phyloP scores from a whole-genome alignment of 202 grass and related monocot species.

The Setaria viridis region DNA sequence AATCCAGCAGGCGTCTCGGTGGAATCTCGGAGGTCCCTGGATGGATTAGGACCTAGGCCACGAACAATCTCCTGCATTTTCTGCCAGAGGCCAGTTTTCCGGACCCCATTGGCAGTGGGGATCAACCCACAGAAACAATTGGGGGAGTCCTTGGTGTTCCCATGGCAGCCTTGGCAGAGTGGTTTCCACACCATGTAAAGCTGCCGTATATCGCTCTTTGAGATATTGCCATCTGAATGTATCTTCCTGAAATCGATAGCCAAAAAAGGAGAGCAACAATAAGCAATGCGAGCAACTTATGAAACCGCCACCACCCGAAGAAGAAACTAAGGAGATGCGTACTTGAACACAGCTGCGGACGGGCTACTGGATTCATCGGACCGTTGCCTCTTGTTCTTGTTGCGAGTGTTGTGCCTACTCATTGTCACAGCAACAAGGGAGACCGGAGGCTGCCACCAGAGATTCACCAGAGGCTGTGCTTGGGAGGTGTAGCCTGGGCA shows the following conservation, averaged over 20 bases:
- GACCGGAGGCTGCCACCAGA: background rate
- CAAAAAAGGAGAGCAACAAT: constrained; percentile 19
- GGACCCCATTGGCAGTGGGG: constrained; percentile 65
- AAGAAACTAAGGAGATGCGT: constrained; percentile 24
- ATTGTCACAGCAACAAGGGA: constrained; percentile 32
- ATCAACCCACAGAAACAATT: constrained; percentile 92
- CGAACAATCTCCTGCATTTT: constrained; percentile 77
- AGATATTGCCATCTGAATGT: constrained; percentile 71
- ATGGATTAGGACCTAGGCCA: constrained; percentile 72
- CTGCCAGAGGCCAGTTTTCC: constrained; percentile 89
- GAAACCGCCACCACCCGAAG: constrained; percentile 8
- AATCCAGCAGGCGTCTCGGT: constrained; percentile 80
- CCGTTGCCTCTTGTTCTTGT: constrained; percentile 81
- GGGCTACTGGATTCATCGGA: constrained; percentile 65
- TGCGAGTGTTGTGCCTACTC: constrained; percentile 92
- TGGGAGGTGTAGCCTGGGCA: too few species aligned
- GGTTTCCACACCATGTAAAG: constrained; percentile 75
- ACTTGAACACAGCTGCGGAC: constrained; percentile 76
- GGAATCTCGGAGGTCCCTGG: constrained; percentile 69
- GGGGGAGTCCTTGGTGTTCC: constrained; percentile 87
- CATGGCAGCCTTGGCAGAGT: constrained; percentile 85
- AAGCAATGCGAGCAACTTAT: constrained; percentile 6
- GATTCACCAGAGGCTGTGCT: background rate
- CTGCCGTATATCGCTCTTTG: constrained; percentile 65
- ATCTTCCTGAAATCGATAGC: constrained; percentile 72